Conservation (phyloP, 306 rosid species). For the Trichosanthes cucumerina region DNA sequence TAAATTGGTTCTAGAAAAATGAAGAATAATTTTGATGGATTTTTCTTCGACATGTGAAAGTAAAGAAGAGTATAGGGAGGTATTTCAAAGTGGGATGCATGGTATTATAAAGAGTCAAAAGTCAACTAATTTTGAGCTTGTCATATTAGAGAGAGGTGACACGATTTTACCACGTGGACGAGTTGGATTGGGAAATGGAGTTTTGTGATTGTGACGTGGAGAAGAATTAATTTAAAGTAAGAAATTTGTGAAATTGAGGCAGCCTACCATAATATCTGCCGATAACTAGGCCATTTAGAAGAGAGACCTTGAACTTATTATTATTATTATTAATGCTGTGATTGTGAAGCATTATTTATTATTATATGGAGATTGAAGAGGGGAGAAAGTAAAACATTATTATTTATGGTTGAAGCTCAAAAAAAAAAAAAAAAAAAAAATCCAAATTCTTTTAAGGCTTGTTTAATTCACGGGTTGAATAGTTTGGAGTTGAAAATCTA, state of each 20-base stretch:
- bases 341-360: not conserved
- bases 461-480: not conserved
- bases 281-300: not conserved
- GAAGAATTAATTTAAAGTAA: not conserved
- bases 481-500: not conserved
- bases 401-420: not conserved
- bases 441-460: not conserved
- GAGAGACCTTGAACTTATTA: not conserved
- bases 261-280: not conserved
- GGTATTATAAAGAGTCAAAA: not conserved
- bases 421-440: not conserved
- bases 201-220: not conserved
- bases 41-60: not conserved
- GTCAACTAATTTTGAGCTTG: not conserved
- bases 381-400: too few species aligned
- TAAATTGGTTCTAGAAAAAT: not conserved
- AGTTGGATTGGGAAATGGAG: not conserved
- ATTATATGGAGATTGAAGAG: too few species aligned
- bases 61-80: not conserved
- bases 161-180: not conserved
- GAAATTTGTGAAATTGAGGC: not conserved
- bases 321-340: not conserved
- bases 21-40: not conserved
- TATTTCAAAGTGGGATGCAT: not conserved
- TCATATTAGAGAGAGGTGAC: not conserved